A percentile compares a stretch with the other conserved stretches of the same genome.
Evolutionary conservation across 140 eudicot genomes (phyloP).

Genomic region (Anethum foeniculum): DNA sequence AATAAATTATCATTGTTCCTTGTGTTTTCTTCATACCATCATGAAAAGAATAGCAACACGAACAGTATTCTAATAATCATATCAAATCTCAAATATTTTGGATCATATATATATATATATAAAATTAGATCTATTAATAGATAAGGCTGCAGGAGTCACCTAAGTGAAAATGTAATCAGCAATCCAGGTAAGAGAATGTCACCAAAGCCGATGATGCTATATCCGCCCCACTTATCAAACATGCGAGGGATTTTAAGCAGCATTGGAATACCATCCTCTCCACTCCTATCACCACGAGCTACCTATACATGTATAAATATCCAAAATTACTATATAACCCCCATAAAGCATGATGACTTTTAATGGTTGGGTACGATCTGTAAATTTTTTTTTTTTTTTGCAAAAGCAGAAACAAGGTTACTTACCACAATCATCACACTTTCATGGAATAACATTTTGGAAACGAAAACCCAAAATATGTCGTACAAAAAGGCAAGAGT

Average conservation of each 20-base stretch:
- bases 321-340: constrained; percentile 10
- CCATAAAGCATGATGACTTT: neutral
- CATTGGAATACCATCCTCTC: constrained; percentile 89
- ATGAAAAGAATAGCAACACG: neutral
- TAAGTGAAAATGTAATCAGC: constrained; percentile 65
- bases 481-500: constrained; percentile 81
- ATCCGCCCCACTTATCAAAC: constrained; percentile 94
- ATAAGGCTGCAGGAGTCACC: constrained; percentile 32
- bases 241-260: constrained; percentile 71
- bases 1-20: neutral
- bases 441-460: constrained; percentile 71
- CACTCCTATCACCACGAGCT: constrained; percentile 86
- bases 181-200: constrained; percentile 84
- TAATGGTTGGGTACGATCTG: neutral
- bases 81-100: neutral
- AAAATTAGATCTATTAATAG: neutral
- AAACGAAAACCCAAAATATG: constrained; percentile 82
- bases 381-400: neutral
- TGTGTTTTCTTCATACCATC: neutral
- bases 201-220: constrained; percentile 83
- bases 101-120: neutral
- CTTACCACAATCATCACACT: constrained; percentile 95
- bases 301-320: constrained; percentile 35
- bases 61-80: neutral
- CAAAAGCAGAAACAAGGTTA: constrained; percentile 9